Conservation (phyloP, 805 yeast species). For the Ogataea nakhonphanomensis region DNA sequence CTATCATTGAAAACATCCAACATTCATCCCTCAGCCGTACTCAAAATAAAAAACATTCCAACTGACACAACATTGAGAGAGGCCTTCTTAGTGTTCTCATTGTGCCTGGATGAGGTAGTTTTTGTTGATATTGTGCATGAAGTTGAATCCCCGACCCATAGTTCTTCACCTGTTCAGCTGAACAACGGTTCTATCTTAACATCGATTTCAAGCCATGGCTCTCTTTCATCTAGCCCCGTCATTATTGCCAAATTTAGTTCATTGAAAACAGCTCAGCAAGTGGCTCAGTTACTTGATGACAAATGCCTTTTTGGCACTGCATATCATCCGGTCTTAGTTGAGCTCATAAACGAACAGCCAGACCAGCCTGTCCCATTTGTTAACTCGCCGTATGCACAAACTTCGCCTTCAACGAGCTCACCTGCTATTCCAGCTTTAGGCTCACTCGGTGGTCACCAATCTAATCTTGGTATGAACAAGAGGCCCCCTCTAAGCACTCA, state of each 20-base stretch:
- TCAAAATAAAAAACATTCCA: slow-evolving; percentile 58
- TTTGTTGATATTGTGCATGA: slow-evolving; percentile 37
- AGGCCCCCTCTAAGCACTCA: slow-evolving; percentile 55
- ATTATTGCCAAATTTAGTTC: slow-evolving; percentile 46
- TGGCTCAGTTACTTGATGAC: slow-evolving; percentile 39
- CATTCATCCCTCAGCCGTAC: slow-evolving; percentile 15
- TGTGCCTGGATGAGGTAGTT: slow-evolving; percentile 58
- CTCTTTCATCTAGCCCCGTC: slow-evolving; percentile 27
- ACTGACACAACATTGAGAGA: slow-evolving; percentile 62
- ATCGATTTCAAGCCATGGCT: slow-evolving; percentile 18
- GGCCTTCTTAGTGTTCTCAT: slow-evolving; percentile 61
- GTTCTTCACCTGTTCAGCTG: slow-evolving; percentile 12
- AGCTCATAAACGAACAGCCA: slow-evolving; percentile 34
- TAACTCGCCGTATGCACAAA: slow-evolving; percentile 16
- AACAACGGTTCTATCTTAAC: slow-evolving; percentile 15
- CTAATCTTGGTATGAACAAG: slow-evolving; percentile 28
- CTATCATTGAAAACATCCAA: slow-evolving; percentile 15
- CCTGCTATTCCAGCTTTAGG: slow-evolving; percentile 12
- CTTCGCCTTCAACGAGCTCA: slow-evolving; percentile 17
- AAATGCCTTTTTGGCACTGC: slow-evolving; percentile 49
- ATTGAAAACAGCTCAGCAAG: slow-evolving; percentile 40
- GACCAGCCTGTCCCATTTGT: slow-evolving; percentile 13
- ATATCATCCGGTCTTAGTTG: slow-evolving; percentile 40
- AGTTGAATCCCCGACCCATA: slow-evolving; percentile 19
- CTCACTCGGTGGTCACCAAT: slow-evolving; percentile 11